Base-by-base conservation (phyloP, 2,329 filamentous ascomycete genomes). In the Incumbomyces lentus region DNA sequence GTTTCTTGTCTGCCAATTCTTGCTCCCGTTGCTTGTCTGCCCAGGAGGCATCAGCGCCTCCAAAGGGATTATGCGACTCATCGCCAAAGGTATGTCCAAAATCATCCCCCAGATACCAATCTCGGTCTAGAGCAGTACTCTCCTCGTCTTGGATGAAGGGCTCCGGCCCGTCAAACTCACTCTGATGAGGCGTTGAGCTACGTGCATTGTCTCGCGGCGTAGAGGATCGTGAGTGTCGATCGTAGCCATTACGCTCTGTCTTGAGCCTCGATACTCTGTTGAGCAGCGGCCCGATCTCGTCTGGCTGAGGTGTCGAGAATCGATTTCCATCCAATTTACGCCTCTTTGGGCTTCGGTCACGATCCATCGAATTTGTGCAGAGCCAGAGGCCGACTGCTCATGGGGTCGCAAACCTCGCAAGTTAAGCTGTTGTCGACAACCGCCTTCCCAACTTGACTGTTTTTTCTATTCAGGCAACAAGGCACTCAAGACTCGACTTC, bases 101-200 rank as follows among this genome's bases (percentile, higher is more conserved):
- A 62, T 95, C 88, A 59, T 93, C 88, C 40, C 85, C 86, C 17
- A 79, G 81, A 59, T 95, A 95, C 89, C 89, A 95, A 64, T 95
- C 89, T 51, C 89, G 79, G 61, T 95, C 89, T 46, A 95, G 71
- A 8, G 81, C 85, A 52, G 76, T 76, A 14, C 79, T 76, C 52
- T 93, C 86, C 51, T 86, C 78, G 33, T 82, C 75, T 30, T 75
- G 72, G 12, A 79, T 71, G 12, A 70, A 68, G 2, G 78, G 73
- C 57, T 84, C 80, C 0, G 78, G 74, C 2, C 73, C 75, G 39
- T 84, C 78, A 48, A 81, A 78, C 47, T 76, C 73, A 18, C 68
- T 61, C 53, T 78, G 80, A 49, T 70, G 72, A 16, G 60, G 59
- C 14, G 59, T 61, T 6, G 60, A 58, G 29, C 55, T 60, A 55